phyloP scores from a whole-genome alignment of 257 asterid genomes.

The Capsicum baccatum region DNA sequence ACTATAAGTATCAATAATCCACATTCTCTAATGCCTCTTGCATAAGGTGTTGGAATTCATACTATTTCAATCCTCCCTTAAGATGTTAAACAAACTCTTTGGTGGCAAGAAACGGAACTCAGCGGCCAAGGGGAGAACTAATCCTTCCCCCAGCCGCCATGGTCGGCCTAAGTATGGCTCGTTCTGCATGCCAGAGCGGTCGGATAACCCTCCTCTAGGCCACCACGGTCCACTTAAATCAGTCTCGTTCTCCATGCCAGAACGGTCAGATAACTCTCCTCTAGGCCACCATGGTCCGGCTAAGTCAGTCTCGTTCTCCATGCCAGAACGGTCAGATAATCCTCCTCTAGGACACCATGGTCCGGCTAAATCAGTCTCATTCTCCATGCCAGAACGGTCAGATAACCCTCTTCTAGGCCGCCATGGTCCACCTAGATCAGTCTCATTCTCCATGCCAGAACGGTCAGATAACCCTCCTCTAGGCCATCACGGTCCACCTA shows the following conservation, averaged over 20 bases:
- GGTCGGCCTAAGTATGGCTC: not conserved
- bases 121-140: not conserved
- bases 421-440: not conserved
- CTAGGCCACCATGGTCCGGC: not conserved
- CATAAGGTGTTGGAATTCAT: not conserved
- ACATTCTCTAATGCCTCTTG: not conserved
- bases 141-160: not conserved
- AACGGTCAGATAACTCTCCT: not conserved
- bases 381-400: not conserved
- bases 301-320: not conserved
- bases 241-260: not conserved
- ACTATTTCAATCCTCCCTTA: not conserved
- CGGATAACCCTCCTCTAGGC: not conserved
- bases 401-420: not conserved
- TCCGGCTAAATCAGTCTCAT: not conserved
- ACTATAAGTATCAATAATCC: not conserved
- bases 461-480: not conserved
- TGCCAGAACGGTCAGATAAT: not conserved
- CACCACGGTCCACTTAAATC: not conserved
- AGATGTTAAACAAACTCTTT: slow-evolving; percentile 52
- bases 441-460: not conserved
- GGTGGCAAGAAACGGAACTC: slow-evolving; percentile 35
- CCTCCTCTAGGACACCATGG: not conserved
- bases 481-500: not conserved
- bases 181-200: slow-evolving; percentile 23